These are phyloP conservation scores for Oryza brachyantha DNA, from an alignment of 176 grass and related monocot genomes.

Conservation along the genomic window DNA sequence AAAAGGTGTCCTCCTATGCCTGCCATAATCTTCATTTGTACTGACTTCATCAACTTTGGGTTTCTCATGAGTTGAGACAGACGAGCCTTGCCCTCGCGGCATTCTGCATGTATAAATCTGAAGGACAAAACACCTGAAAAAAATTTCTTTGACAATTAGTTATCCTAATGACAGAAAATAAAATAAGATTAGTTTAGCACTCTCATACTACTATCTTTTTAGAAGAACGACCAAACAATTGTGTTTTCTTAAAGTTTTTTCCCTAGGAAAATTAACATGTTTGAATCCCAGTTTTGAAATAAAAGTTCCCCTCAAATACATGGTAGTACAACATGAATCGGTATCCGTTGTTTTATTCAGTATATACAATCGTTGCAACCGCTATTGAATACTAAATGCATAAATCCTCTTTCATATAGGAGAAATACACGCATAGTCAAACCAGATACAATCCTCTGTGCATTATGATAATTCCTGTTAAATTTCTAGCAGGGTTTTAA, in stretches of 20 bases:
- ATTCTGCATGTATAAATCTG: slow-evolving; percentile 31
- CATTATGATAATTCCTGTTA: background rate
- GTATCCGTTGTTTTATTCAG: background rate
- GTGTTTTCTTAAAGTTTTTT: background rate
- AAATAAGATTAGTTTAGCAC: background rate
- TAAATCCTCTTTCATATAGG: background rate
- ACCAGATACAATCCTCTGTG: background rate
- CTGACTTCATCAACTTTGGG: slow-evolving; percentile 26
- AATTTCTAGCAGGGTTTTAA: background rate
- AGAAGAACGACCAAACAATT: background rate
- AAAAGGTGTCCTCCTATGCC: slow-evolving; percentile 56
- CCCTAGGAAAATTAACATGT: background rate
- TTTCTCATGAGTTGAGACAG: slow-evolving; percentile 28
- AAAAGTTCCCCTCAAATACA: background rate
- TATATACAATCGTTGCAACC: background rate
- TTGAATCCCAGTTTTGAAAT: background rate
- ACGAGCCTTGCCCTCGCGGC: slow-evolving; percentile 33
- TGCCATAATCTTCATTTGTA: slow-evolving; percentile 29
- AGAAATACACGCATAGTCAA: background rate
- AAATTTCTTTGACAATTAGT: background rate
- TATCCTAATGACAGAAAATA: background rate
- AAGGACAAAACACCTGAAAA: slow-evolving; percentile 14
- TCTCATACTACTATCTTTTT: background rate
- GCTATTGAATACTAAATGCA: background rate
- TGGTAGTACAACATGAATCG: background rate